Evolutionary conservation across 1,139 yeast species (phyloP), one percentile per base, ranked within the genome.

Genomic region (Saccharomyces hybrid): DNA sequence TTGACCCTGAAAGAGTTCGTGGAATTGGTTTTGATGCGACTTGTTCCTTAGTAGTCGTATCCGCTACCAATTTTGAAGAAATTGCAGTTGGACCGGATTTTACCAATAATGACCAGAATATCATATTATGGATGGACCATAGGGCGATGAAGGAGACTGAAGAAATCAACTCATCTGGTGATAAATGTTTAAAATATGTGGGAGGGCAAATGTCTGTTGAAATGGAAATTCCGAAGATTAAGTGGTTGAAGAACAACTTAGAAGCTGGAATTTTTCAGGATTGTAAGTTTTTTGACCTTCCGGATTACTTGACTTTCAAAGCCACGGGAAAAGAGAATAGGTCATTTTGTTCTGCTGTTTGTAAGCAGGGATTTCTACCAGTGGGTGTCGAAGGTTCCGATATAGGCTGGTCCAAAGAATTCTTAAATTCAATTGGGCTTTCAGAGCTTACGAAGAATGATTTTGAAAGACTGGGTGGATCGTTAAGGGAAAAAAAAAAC

Each of bases 171-270:
- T 82, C 85, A 49, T 85, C 96, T 1, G 80, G 80, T 46, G 95
- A 89, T 68, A 82, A 81, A 64, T 80, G 88, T 58, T 78, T 93
- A 65, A 85, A 88, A 69, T 93, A 89, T 68, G 99, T 93, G 13
- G 99, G 99, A 52, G 99, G 99, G 20, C 87, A 85, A 64, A 91
- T 93, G 97, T 89, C 97, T 50, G 85, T 93, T 66, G 99, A 93
- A 72, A 91, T 91, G 98, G 98, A 93, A 69, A 78, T 93, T 62
- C 99, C 99, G 58, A 93, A 93, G 73, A 91, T 90, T 73, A 87
- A 88, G 72, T 93, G 99, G 99, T 78, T 93, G 67, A 91, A 93
- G 71, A 87, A 88, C 70, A 78, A 93, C 70, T 76, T 90, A 75
- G 89, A 96, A 1, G 73, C 75, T 31, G 80, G 70, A n/a, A 59